Conservation (phyloP, 805 yeast species). For the Dipodascus geniculatus region DNA sequence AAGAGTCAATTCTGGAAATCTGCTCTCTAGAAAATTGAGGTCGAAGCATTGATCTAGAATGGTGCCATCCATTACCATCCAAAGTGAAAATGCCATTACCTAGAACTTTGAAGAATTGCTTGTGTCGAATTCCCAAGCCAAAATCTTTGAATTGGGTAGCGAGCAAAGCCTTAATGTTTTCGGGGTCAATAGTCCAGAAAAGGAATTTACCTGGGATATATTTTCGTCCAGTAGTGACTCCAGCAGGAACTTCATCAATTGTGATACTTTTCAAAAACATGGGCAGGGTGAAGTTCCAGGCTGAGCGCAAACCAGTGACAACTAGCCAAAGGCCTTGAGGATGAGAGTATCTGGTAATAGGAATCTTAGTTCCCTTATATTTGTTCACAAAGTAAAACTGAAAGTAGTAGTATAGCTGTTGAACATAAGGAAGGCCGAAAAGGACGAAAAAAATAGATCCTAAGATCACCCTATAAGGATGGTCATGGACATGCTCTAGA, state of each 20-base stretch:
- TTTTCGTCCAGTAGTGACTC: neutral
- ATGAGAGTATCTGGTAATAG: neutral
- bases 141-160: constrained; percentile 24
- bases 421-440: neutral
- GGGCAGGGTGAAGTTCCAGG: neutral
- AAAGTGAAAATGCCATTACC: constrained; percentile 29
- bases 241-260: neutral
- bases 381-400: neutral
- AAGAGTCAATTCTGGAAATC: constrained; percentile 19
- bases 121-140: constrained; percentile 20
- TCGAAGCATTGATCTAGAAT: constrained; percentile 26
- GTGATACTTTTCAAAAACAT: neutral
- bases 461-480: neutral
- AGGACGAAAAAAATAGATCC: neutral
- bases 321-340: neutral
- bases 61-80: constrained; percentile 27
- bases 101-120: constrained; percentile 20
- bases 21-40: constrained; percentile 27
- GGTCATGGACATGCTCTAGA: neutral
- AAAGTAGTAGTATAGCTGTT: neutral
- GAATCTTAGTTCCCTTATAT: neutral
- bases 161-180: constrained; percentile 20
- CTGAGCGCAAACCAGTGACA: neutral
- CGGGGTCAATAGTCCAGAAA: constrained; percentile 17
- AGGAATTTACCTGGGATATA: neutral